Evolutionary conservation across 179 eudicot genomes (phyloP), one percentile per base, ranked within the genome.

Genomic region (Carnegiea gigantea): DNA sequence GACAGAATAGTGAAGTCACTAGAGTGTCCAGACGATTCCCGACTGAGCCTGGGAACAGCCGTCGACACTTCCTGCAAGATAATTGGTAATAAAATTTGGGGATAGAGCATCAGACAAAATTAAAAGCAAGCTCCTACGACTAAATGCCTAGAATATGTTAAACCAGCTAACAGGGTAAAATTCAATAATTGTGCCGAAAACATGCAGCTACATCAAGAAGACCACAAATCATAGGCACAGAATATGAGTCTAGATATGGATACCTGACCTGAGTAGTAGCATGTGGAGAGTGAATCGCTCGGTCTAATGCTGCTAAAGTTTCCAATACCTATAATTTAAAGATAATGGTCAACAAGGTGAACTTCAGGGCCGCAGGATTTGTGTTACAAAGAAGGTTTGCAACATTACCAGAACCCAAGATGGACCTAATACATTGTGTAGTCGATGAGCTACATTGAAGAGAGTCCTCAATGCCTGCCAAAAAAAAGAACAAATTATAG

Each of bases 211-310:
- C 70, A 18, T 74, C 70, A 64, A 24, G 30, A 75, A 24, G 71
- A 60, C 40, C 23, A 79, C 53, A 28, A 74, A 48, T 73, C 64
- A 71, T 38, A 40, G 60, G 51, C 40, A 59, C 21, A 77, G 53
- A 17, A 62, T 33, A 83, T 8, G 24, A 15, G 30, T 60, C 43
- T 12, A 49, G 30, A 59, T 26, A 79, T 21, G 49, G 48, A 43
- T 84, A 96, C 99, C 99, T 94, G 99, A 96, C 99, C 99, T 94
- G 99, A 68, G 99, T 94, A 62, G 97, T 87, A 80, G 99, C 99
- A 93, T 94, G 98, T 12, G 99, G 98, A 79, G 99, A 96, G 90
- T 93, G 95, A 82, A 96, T 96, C 60, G 98, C 92, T 51, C 97
- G 91, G 84, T 96, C 99, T 77, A 96, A 87, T 73, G 99, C 97